Percentiles rank a stretch among this genome's conserved stretches.
phyloP scores from a whole-genome alignment of 129 eudicot species.

The Apium graveolens region DNA sequence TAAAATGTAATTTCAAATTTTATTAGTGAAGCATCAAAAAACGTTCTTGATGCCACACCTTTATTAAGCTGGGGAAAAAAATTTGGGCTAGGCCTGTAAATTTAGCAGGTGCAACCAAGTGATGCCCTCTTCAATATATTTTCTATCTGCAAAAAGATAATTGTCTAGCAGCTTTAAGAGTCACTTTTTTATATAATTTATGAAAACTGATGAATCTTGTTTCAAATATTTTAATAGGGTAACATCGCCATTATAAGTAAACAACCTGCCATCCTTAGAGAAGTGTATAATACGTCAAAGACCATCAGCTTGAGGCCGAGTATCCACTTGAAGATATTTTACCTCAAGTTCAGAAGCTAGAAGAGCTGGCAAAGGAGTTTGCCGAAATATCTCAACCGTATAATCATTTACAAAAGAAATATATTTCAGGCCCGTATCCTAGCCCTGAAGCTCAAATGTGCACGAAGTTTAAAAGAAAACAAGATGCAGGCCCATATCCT shows the following conservation, averaged over 20 bases:
- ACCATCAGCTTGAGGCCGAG: constrained; percentile 7
- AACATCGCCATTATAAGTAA: not conserved
- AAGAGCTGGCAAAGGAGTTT: not conserved
- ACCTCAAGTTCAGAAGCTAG: constrained; percentile 5
- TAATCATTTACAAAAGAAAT: not conserved
- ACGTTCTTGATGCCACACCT: not conserved
- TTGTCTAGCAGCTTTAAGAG: not conserved
- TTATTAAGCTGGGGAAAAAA: not conserved
- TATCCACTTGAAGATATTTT: constrained; percentile 2
- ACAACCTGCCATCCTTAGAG: constrained; percentile 6
- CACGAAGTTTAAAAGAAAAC: not conserved
- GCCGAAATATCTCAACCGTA: not conserved
- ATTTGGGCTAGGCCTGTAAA: not conserved
- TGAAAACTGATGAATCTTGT: not conserved
- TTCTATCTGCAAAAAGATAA: not conserved
- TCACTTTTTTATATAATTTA: not conserved
- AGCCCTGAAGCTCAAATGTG: not conserved
- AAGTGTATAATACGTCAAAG: constrained; percentile 10
- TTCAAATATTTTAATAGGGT: not conserved
- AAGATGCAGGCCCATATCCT: not conserved
- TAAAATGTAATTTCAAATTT: not conserved
- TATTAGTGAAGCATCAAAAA: not conserved
- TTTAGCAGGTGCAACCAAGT: not conserved
- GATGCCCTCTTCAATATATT: not conserved
- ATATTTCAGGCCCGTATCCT: not conserved